Evolutionary conservation across 2,329 filamentous ascomycete genomes (phyloP).

Genomic region (Aphanoascus verrucosus): DNA sequence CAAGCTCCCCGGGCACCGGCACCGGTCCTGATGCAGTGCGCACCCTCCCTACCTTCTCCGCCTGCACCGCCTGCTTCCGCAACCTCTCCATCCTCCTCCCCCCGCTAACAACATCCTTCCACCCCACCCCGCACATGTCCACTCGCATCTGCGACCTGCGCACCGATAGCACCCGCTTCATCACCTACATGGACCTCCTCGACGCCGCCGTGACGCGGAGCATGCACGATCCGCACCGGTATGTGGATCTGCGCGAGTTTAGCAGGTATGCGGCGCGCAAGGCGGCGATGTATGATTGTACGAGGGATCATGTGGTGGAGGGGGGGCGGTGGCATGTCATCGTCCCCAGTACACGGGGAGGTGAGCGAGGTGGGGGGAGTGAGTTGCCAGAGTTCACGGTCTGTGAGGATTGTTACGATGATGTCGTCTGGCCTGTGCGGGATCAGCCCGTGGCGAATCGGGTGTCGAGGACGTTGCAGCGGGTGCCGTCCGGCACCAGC

Average conservation of each 20-base stretch:
- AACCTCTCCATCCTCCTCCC: slow-evolving; percentile 65
- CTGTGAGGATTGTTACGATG: slow-evolving; percentile 76
- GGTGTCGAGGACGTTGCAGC: slow-evolving; percentile 21
- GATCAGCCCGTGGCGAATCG: slow-evolving; percentile 46
- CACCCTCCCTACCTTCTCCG: slow-evolving; percentile 58
- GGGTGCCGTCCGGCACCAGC: slow-evolving; percentile 50
- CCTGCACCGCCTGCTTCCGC: slow-evolving; percentile 64
- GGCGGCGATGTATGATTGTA: slow-evolving; percentile 52
- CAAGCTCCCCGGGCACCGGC: too few species aligned
- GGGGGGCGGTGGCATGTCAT: slow-evolving; percentile 68
- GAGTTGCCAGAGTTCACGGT: slow-evolving; percentile 67
- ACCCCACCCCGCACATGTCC: slow-evolving; percentile 35
- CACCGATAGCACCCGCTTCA: slow-evolving; percentile 47
- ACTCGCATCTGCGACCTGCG: slow-evolving; percentile 59
- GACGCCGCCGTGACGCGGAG: slow-evolving; percentile 41
- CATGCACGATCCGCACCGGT: slow-evolving; percentile 26
- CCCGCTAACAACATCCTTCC: slow-evolving; percentile 56
- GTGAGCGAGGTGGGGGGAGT: too few species aligned
- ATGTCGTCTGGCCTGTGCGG: slow-evolving; percentile 61
- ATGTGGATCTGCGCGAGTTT: slow-evolving; percentile 50
- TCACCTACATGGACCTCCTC: slow-evolving; percentile 47
- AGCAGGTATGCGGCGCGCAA: slow-evolving; percentile 53
- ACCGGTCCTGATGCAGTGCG: slow-evolving; percentile 55
- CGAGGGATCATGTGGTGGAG: slow-evolving; percentile 48
- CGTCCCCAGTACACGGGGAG: too few species aligned